phyloP scores from a whole-genome alignment of 2,329 filamentous ascomycete species.

The Domatiomyces catenatus region DNA sequence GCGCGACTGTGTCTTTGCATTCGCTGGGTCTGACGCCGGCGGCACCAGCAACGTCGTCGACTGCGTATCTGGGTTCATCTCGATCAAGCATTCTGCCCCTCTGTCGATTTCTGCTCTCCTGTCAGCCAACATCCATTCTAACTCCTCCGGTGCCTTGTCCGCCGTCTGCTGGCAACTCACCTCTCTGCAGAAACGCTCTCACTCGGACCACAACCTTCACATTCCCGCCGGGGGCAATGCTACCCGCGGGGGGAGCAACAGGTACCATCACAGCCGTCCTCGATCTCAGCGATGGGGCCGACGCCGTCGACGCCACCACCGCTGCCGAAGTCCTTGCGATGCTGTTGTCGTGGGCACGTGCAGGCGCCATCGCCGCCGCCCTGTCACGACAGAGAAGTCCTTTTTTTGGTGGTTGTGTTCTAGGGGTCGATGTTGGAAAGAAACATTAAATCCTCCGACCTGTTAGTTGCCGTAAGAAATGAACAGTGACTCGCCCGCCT shows the following conservation, averaged over 20 bases:
- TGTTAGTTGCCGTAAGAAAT: not conserved
- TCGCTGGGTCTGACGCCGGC: constrained; percentile 32
- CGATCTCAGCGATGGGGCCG: constrained; percentile 62
- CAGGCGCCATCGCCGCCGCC: constrained; percentile 15
- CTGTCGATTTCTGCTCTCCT: constrained; percentile 56
- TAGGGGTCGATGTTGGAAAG: constrained; percentile 9
- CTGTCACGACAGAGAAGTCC: constrained; percentile 9
- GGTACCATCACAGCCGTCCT: constrained; percentile 51
- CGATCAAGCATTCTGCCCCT: constrained; percentile 68
- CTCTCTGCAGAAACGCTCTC: constrained; percentile 61
- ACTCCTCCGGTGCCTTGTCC: too few species aligned
- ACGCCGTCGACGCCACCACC: constrained; percentile 51
- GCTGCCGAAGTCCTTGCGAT: constrained; percentile 24
- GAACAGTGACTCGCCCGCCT: not conserved
- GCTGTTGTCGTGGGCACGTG: constrained; percentile 6
- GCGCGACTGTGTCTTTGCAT: constrained; percentile 46
- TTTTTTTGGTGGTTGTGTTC: constrained; percentile 5
- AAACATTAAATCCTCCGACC: constrained; percentile 4
- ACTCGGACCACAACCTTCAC: constrained; percentile 72
- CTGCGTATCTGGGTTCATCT: constrained; percentile 80
- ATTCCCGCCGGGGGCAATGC: constrained; percentile 51
- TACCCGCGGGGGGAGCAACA: constrained; percentile 25
- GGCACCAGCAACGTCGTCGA: constrained; percentile 67
- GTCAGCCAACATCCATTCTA: not conserved
- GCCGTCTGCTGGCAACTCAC: constrained; percentile 30